These are phyloP conservation scores for Chaetomiaceae sp. DNA, from an alignment of 2,329 filamentous ascomycete genomes.

Conservation along the genomic window DNA sequence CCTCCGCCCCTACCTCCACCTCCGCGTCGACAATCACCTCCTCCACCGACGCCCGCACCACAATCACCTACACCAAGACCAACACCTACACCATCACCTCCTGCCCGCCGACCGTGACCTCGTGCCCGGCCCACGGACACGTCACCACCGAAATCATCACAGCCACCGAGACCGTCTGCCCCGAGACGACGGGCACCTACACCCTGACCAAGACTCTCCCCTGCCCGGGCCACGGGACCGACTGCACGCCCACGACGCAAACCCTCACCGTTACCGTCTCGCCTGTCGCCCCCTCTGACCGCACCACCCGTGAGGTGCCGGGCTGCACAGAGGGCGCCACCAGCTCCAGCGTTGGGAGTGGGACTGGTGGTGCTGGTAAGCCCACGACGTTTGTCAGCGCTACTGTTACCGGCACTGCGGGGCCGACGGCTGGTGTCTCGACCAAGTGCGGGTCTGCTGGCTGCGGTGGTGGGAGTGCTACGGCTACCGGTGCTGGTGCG, in stretches of 20 bases:
- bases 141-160: constrained; percentile 16
- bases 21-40: not conserved
- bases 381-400: not conserved
- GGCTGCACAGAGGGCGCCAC: not conserved
- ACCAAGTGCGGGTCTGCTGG: no score
- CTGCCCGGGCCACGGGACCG: not conserved
- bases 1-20: not conserved
- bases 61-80: constrained; percentile 15
- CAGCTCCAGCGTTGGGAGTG: not conserved
- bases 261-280: constrained; percentile 2
- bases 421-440: not conserved
- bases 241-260: not conserved
- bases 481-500: not conserved
- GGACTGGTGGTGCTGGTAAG: no score
- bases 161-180: constrained; percentile 18
- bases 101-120: constrained; percentile 16
- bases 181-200: constrained; percentile 19
- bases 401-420: no score
- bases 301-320: constrained; percentile 1
- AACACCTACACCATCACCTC: constrained; percentile 22
- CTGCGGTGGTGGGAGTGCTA: not conserved
- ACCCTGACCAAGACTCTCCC: constrained; percentile 2
- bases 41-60: constrained; percentile 11
- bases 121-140: constrained; percentile 14
- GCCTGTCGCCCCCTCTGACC: not conserved